phyloP scores from a whole-genome alignment of 345 rosid genomes.

The Rubroshorea leprosula region DNA sequence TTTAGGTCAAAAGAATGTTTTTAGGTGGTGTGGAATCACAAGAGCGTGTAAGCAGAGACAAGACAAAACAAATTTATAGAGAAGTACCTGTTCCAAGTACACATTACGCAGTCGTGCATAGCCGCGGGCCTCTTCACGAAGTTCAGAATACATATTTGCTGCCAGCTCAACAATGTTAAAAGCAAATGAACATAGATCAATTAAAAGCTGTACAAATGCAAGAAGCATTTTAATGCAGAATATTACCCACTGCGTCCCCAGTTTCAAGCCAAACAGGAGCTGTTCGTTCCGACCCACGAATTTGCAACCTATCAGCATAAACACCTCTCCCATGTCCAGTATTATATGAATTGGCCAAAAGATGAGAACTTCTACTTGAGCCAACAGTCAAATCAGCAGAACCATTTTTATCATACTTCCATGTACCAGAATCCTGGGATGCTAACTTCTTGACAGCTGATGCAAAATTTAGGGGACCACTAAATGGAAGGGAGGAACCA shows the following conservation, averaged over 20 bases:
- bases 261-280: constrained; percentile 98
- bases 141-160: constrained; percentile 79
- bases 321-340: constrained; percentile 62
- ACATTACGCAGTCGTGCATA: constrained; percentile 85
- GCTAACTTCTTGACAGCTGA: constrained; percentile 91
- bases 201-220: constrained; percentile 15
- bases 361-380: constrained; percentile 71
- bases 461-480: constrained; percentile 73
- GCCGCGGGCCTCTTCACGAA: constrained; percentile 93
- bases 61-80: constrained; percentile 5
- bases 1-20: no score
- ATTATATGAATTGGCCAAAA: constrained; percentile 44
- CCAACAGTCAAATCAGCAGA: constrained; percentile 70
- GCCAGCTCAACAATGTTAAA: constrained; percentile 52
- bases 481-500: constrained; percentile 43
- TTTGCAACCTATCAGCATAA: constrained; percentile 61
- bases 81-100: constrained; percentile 80
- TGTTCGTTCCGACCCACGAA: constrained; percentile 54
- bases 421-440: constrained; percentile 69
- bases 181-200: constrained; percentile 22
- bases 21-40: no score
- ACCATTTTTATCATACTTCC: constrained; percentile 82
- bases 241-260: constrained; percentile 96
- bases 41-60: no score
- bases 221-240: constrained; percentile 28